These are phyloP conservation scores for Candida railenensis DNA, from an alignment of 805 yeast species.

Conservation along the genomic window DNA sequence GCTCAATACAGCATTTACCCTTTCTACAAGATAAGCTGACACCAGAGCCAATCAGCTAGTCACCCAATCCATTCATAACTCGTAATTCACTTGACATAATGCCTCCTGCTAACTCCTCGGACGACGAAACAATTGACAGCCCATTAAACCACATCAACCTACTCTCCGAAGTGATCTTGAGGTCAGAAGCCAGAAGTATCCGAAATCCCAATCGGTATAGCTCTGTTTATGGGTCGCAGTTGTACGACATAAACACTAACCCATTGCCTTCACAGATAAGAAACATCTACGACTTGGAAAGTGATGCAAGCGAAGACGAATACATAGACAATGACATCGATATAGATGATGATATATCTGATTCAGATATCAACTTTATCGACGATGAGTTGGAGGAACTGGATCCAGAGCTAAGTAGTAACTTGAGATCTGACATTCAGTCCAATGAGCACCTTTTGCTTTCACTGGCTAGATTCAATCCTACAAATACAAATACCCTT, in stretches of 20 bases:
- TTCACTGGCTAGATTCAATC: constrained; percentile 26
- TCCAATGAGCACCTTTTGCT: constrained; percentile 22
- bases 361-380: constrained; percentile 22
- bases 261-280: constrained; percentile 2
- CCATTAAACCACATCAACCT: constrained; percentile 1
- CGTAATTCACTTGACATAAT: too few species aligned
- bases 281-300: background rate
- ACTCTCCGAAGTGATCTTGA: background rate
- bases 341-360: constrained; percentile 11
- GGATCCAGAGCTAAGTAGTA: background rate
- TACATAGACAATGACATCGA: constrained; percentile 2
- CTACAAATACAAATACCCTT: constrained; percentile 18
- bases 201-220: constrained; percentile 7
- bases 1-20: too few species aligned
- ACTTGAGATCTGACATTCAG: constrained; percentile 13
- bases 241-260: background rate
- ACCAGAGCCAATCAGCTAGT: too few species aligned
- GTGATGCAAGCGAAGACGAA: background rate
- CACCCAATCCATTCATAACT: too few species aligned
- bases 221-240: constrained; percentile 1
- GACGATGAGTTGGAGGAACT: constrained; percentile 12
- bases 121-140: constrained; percentile 6
- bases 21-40: too few species aligned
- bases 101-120: background rate
- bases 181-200: background rate